Conservation (phyloP, 176 grass and related monocot species). For the Stipa capillata region DNA sequence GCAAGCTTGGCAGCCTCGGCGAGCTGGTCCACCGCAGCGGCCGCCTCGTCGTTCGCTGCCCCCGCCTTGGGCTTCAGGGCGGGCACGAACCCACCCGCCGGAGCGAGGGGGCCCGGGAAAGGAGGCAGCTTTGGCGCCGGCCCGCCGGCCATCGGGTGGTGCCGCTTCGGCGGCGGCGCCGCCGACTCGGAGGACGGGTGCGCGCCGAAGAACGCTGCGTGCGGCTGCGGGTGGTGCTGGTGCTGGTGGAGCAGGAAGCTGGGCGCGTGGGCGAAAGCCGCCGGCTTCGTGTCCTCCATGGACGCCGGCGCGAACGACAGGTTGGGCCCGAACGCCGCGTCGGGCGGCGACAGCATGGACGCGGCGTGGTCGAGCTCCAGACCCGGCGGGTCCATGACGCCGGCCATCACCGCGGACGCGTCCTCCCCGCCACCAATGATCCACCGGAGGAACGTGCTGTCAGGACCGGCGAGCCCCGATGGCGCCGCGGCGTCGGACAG, state of each 20-base stretch:
- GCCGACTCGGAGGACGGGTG: conserved; percentile 37
- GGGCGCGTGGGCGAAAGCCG: conserved; percentile 24
- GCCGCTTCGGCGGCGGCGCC: conserved; percentile 38
- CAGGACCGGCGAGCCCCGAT: conserved; percentile 6
- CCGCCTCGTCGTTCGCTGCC: conserved; percentile 14
- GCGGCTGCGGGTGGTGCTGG: conserved; percentile 40
- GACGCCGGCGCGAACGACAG: conserved; percentile 21
- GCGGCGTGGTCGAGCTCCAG: conserved; percentile 43
- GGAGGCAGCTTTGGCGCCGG: conserved; percentile 38
- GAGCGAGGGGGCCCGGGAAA: background rate
- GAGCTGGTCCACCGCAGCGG: conserved; percentile 36
- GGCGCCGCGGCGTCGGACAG: conserved; percentile 18
- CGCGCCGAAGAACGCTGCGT: conserved; percentile 56
- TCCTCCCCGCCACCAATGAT: conserved; percentile 85
- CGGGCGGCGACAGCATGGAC: conserved; percentile 13
- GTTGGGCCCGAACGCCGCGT: conserved; percentile 12
- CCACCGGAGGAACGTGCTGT: conserved; percentile 73
- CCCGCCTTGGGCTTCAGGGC: conserved; percentile 33
- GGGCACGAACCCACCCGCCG: conserved; percentile 3
- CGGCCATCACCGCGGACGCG: conserved; percentile 26
- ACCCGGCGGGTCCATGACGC: conserved; percentile 47
- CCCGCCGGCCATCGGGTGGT: conserved; percentile 30
- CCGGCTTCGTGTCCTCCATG: conserved; percentile 36
- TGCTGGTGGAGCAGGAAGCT: conserved; percentile 43
- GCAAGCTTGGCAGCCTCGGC: conserved; percentile 38